These are phyloP conservation scores for Elsinoe australis DNA, from an alignment of 2,329 filamentous ascomycete genomes.

Conservation along the genomic window DNA sequence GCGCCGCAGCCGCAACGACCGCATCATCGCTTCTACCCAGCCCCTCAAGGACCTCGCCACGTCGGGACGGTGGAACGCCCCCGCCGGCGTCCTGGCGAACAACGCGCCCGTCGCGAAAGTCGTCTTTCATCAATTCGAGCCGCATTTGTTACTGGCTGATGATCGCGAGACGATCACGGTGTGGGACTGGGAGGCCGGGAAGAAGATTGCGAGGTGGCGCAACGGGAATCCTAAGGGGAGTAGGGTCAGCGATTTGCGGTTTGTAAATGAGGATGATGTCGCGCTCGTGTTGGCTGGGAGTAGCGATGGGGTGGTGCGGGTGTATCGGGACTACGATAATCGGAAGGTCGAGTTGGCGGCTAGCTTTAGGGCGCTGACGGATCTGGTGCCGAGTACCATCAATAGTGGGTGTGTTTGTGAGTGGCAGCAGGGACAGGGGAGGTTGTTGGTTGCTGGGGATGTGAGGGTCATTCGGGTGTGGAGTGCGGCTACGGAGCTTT, in stretches of 20 bases:
- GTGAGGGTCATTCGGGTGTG: conserved; percentile 92
- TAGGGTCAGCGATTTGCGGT: conserved; percentile 87
- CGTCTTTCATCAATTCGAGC: conserved; percentile 96
- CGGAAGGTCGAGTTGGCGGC: conserved; percentile 76
- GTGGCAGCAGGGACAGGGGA: conserved; percentile 97
- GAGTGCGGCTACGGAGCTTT: conserved; percentile 90
- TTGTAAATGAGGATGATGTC: conserved; percentile 97
- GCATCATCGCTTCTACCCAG: conserved; percentile 84
- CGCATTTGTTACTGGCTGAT: conserved; percentile 88
- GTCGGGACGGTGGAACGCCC: conserved; percentile 77
- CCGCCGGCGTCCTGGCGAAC: conserved; percentile 78
- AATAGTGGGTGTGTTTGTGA: conserved; percentile 96
- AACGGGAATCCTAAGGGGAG: conserved; percentile 90
- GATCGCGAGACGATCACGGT: conserved; percentile 79
- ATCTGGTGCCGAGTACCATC: conserved; percentile 77
- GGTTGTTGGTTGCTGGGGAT: conserved; percentile 90
- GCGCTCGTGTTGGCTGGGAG: conserved; percentile 91
- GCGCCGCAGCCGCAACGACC: conserved; percentile 86
- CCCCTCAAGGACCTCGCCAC: conserved; percentile 85
- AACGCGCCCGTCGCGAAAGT: conserved; percentile 83
- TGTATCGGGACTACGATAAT: conserved; percentile 86
- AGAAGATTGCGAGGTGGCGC: conserved; percentile 73
- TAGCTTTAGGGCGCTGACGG: conserved; percentile 82
- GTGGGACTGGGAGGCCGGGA: conserved; percentile 84
- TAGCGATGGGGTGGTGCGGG: conserved; percentile 86